Conservation (phyloP, 257 asterid genomes). For the Verbascum thapsus region DNA sequence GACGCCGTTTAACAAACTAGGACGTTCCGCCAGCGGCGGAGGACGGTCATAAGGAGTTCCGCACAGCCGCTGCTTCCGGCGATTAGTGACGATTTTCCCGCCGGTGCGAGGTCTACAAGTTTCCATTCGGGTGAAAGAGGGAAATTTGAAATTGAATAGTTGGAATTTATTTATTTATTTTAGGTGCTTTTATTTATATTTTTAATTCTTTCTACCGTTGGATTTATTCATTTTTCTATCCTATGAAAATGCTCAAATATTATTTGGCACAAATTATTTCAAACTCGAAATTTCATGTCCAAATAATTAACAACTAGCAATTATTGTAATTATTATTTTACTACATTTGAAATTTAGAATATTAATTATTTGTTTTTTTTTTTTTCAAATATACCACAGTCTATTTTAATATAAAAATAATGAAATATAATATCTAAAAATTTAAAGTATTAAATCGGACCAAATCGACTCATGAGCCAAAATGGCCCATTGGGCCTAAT, state of each 20-base stretch:
- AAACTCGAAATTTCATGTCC: background rate
- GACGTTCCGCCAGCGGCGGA: constrained; percentile 35
- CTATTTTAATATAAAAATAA: no score
- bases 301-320: no score
- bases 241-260: background rate
- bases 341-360: no score
- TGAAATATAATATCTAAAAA: no score
- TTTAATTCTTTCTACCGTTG: constrained; percentile 4
- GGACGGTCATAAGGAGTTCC: constrained; percentile 44
- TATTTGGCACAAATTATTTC: background rate
- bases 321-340: no score
- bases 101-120: constrained; percentile 49
- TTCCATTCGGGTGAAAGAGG: constrained; percentile 37
- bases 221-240: background rate
- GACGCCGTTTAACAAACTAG: constrained; percentile 50
- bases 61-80: constrained; percentile 50
- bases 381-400: no score
- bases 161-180: constrained; percentile 19
- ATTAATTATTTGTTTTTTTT: no score
- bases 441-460: no score
- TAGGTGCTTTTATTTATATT: constrained; percentile 19
- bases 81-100: constrained; percentile 41
- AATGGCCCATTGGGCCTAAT: no score
- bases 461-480: no score
- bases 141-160: constrained; percentile 34